Evolutionary conservation across 2,329 filamentous ascomycete species (phyloP), one percentile per base, ranked within the genome.

Genomic region (Aspergillus neoniger): DNA sequence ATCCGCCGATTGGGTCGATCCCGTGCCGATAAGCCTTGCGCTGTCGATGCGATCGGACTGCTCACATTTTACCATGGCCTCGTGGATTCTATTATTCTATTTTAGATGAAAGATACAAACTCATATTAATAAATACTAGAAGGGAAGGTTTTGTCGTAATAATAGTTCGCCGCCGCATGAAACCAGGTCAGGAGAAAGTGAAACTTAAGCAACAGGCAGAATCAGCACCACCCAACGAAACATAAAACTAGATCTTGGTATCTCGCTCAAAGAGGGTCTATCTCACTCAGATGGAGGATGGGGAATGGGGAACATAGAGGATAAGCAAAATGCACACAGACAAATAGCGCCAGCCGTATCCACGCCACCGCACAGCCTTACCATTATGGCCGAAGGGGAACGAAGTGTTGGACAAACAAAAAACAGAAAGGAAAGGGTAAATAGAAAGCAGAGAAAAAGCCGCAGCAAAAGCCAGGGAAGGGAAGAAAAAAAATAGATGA

Each of bases 201-300:
- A 36, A 38, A 30, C 30, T 59, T 47, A 56, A 32, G 47, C 44
- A 54, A 17, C 28, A 64, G 50, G 41, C 44, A 57, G 44, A 62
- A 62, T 41, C 55, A 55, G 58, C 62, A 58, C 25, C 55, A 62
- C 55, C 54, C 51, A 58, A 61, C 53, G 59, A 66, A 69, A 69
- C 64, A 70, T 66, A 73, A 63, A 70, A 71, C 69, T 73, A 72
- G 67, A 74, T 72, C 70, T 70, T 77, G 74, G 74, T 77, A 77
- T 77, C 75, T 74, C 70, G 73, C 74, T 73, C 69, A 72, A 73
- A 69, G 65, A 68, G 68, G 67, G 67, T 77, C 74, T 76, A 76
- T 76, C 69, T 74, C 69, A 68, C 66, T 69, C 65, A 70, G 67
- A 67, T 71, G 67, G 69, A 71, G 67, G 56, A 63, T 57, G 56